Conservation (phyloP, 1,284 basidiomycete species). For the Acaromyces ingoldii region DNA sequence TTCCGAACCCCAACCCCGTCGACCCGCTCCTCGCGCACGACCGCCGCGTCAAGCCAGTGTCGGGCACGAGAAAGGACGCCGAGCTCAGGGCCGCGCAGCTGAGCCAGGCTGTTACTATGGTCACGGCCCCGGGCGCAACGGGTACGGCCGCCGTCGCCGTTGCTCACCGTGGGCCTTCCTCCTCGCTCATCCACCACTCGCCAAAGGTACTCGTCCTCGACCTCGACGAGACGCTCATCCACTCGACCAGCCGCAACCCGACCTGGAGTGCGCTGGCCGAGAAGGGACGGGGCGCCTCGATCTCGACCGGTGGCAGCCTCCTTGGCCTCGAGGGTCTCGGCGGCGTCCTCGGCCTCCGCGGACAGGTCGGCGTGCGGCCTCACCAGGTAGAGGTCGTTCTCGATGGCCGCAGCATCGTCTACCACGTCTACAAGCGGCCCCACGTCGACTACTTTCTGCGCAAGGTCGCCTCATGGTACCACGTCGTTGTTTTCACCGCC, state of each 20-base stretch:
- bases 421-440: conserved; percentile 98
- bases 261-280: conserved; percentile 16
- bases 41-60: conserved; percentile 5
- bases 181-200: conserved; percentile 42
- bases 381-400: conserved; percentile 95
- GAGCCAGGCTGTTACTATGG: not conserved
- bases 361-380: conserved; percentile 58
- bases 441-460: conserved; percentile 62
- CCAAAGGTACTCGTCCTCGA: conserved; percentile 62
- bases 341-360: conserved; percentile 37
- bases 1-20: conserved; percentile 37
- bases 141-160: not conserved
- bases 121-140: not conserved
- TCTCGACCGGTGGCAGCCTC: conserved; percentile 15
- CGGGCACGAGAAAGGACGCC: too few species aligned
- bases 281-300: not conserved
- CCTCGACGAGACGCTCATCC: conserved; percentile 94
- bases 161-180: conserved; percentile 3
- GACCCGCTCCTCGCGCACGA: conserved; percentile 35
- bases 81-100: too few species aligned
- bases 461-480: conserved; percentile 90
- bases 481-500: conserved; percentile 95
- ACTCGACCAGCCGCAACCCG: conserved; percentile 78
- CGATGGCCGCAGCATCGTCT: conserved; percentile 79
- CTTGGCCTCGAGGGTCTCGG: conserved; percentile 40